Evolutionary conservation across 441 rosid genomes (phyloP).

Genomic region (Gossypium laxum): DNA sequence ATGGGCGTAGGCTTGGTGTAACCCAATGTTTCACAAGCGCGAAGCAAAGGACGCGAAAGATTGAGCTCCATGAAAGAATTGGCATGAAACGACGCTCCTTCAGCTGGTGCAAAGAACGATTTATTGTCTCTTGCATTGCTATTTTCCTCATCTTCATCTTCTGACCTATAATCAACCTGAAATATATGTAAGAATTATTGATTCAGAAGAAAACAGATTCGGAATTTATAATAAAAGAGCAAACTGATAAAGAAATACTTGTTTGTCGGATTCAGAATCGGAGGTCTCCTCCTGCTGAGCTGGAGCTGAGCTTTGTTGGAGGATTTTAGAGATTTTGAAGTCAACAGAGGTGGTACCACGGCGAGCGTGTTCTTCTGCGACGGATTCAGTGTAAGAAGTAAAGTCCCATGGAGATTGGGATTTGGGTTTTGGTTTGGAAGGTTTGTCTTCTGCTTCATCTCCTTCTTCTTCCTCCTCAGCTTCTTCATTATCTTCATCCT

Average conservation of each 20-base stretch:
- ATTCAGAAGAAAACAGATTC: background rate
- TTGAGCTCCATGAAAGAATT: conserved; percentile 80
- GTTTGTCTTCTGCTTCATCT: conserved; percentile 21
- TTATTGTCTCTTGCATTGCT: conserved; percentile 28
- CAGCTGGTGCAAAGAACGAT: conserved; percentile 55
- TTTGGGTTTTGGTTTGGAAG: conserved; percentile 17
- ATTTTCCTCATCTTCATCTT: conserved; percentile 42
- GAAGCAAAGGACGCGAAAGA: conserved; percentile 80
- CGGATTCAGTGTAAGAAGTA: conserved; percentile 67
- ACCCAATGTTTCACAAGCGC: conserved; percentile 83
- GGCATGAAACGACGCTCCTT: conserved; percentile 74
- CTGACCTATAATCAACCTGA: conserved; percentile 57
- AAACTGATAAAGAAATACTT: conserved; percentile 29
- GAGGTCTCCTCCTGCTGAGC: conserved; percentile 21
- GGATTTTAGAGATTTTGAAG: conserved; percentile 60
- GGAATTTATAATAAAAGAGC: background rate
- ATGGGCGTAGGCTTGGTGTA: conserved; percentile 83
- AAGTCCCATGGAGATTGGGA: conserved; percentile 88
- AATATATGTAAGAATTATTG: background rate
- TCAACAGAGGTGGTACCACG: conserved; percentile 84
- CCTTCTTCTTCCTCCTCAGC: conserved; percentile 20
- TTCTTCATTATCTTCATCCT: conserved; percentile 20
- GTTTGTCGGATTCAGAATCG: conserved; percentile 49
- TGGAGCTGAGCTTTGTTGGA: conserved; percentile 31
- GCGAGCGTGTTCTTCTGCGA: conserved; percentile 85